These are phyloP conservation scores for Moelleriella libera DNA, from an alignment of 2,329 filamentous ascomycete species.

Conservation along the genomic window DNA sequence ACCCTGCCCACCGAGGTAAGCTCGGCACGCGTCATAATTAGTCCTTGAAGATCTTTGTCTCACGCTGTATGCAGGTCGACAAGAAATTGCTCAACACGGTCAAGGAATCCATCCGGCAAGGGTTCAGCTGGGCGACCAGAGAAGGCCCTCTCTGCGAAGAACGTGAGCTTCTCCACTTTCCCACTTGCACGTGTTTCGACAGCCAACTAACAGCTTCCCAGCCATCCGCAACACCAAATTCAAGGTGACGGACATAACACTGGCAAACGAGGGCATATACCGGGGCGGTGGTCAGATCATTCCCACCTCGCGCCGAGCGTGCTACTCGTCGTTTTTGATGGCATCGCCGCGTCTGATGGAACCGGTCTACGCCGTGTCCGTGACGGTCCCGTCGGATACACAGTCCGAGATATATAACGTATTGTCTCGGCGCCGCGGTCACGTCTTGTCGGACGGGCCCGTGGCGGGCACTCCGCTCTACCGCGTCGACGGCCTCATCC, in stretches of 20 bases:
- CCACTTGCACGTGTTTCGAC: neutral
- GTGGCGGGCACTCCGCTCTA: constrained; percentile 92
- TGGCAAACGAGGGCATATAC: constrained; percentile 85
- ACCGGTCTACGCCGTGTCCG: constrained; percentile 81
- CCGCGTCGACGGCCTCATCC: constrained; percentile 77
- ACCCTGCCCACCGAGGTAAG: constrained; percentile 75
- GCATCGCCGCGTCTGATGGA: constrained; percentile 94
- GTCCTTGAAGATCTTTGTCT: neutral
- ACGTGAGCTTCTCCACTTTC: constrained; percentile 44
- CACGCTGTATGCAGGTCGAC: constrained; percentile 48
- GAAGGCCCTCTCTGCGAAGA: constrained; percentile 97
- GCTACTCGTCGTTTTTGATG: constrained; percentile 96
- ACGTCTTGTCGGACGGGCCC: constrained; percentile 86
- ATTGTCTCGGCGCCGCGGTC: constrained; percentile 72
- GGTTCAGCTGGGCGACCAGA: constrained; percentile 90
- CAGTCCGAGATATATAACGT: constrained; percentile 86
- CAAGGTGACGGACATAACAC: constrained; percentile 78
- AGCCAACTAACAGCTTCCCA: constrained; percentile 16
- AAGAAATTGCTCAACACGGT: constrained; percentile 80
- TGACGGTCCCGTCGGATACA: constrained; percentile 83
- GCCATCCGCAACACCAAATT: constrained; percentile 97
- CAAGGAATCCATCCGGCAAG: constrained; percentile 84
- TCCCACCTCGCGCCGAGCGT: constrained; percentile 79
- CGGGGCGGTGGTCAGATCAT: constrained; percentile 95
- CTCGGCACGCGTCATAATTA: constrained; percentile 1